Evolutionary conservation across 2,329 filamentous ascomycete species (phyloP), one percentile per base, ranked within the genome.

Genomic region (Aureobasidium sp.): DNA sequence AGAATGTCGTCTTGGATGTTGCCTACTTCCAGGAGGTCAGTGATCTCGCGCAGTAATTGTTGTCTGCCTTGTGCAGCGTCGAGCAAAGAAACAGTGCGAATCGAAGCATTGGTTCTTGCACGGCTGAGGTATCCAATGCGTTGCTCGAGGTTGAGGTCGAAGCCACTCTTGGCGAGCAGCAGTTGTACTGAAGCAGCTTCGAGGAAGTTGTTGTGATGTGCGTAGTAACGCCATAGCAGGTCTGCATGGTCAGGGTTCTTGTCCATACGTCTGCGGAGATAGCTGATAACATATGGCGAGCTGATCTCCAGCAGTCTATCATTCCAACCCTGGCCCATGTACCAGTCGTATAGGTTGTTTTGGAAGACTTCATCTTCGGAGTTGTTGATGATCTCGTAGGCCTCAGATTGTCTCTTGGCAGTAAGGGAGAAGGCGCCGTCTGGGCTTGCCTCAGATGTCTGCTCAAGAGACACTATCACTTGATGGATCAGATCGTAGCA

Each of bases 291-390:
- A 69, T 91, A 92, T 0, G 87, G 84, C 5, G 92, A 96, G 62
- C 92, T 84, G 57, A 94, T 91, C 37, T 88, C 86, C 37, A 99
- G 83, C 30, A 99, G 83, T 15, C 91, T 87, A 65, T 97, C 91
- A 10, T 85, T 88, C 86, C 90, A 92, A 21, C 89, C 88, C 72
- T 92, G 87, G 59, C 83, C 77, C 66, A 97, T 86, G 74, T 99
- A 99, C 93, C 94, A 99, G 69, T 97, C 92, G 72, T 97, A 99
- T n/a, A 99, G 81, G 69, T 90, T 91, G 64, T 90, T 95, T 72
- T 97, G 88, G 78, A 99, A 99, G 5, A 97, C 89, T 70, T 97
- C 90, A 67, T 99, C 94, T 15, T 87, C 83, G 0, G 93, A 96
- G 63, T 83, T 84, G 70, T 95, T 90, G 68, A 99, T 91, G 2